phyloP scores from a whole-genome alignment of 1,139 yeast species.

The Candida tetrigidarum region DNA sequence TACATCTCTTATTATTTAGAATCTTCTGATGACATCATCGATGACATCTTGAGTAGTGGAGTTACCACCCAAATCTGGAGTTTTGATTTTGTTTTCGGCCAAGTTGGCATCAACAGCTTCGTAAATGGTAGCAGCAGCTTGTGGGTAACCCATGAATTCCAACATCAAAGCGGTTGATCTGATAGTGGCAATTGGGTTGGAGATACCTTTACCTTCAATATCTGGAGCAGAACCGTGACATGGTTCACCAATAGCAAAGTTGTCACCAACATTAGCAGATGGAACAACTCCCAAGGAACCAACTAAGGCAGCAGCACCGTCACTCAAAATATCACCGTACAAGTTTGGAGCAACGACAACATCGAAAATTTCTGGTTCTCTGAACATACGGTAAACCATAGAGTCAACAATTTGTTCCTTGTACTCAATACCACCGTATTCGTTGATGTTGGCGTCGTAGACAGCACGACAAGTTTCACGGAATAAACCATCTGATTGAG shows the following conservation, averaged over 20 bases:
- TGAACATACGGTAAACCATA: slow-evolving; percentile 98
- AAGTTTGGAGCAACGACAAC: slow-evolving; percentile 98
- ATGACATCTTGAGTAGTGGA: slow-evolving; percentile 86
- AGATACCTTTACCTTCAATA: slow-evolving; percentile 91
- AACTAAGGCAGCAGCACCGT: slow-evolving; percentile 98
- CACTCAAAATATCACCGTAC: slow-evolving; percentile 96
- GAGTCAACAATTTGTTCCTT: slow-evolving; percentile 98
- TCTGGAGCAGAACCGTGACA: slow-evolving; percentile 99
- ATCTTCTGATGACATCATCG: slow-evolving; percentile 69
- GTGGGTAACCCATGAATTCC: slow-evolving; percentile 91
- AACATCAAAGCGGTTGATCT: slow-evolving; percentile 97
- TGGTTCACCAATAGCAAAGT: slow-evolving; percentile 97
- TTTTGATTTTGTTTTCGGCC: slow-evolving; percentile 75
- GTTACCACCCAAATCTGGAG: slow-evolving; percentile 95
- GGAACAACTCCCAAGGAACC: slow-evolving; percentile 99
- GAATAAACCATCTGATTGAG: slow-evolving; percentile 93
- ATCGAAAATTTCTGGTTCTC: slow-evolving; percentile 96
- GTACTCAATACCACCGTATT: slow-evolving; percentile 61
- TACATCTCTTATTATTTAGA: slow-evolving; percentile 15
- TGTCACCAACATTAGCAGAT: slow-evolving; percentile 95
- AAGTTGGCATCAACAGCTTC: slow-evolving; percentile 94
- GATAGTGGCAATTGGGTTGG: slow-evolving; percentile 97
- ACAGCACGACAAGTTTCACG: slow-evolving; percentile 86
- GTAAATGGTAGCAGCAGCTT: slow-evolving; percentile 91
- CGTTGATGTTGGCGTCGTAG: slow-evolving; percentile 65